These are phyloP conservation scores for Trichosporon faecale DNA, from an alignment of 1,284 basidiomycete species.

Conservation along the genomic window DNA sequence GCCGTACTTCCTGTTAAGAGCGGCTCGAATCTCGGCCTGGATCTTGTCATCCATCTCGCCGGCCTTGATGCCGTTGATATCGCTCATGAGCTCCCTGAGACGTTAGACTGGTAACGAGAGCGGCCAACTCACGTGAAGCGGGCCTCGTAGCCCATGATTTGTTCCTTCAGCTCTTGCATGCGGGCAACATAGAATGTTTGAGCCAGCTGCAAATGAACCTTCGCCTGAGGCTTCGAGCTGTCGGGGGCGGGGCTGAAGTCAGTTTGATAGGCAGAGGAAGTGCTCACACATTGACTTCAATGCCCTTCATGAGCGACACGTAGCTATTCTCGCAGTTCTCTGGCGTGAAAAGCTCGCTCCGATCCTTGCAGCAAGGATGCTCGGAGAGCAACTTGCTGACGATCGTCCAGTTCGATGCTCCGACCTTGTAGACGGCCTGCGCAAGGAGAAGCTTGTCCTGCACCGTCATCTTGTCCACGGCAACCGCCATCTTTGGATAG, in stretches of 20 bases:
- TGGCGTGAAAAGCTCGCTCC: constrained; percentile 64
- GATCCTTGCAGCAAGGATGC: constrained; percentile 53
- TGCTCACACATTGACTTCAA: constrained; percentile 65
- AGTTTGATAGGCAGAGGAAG: not conserved
- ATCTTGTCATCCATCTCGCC: constrained; percentile 66
- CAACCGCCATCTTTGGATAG: constrained; percentile 17
- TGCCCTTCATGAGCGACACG: constrained; percentile 63
- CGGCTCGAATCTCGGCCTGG: constrained; percentile 51
- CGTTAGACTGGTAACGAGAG: constrained; percentile 7
- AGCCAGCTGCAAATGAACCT: constrained; percentile 64
- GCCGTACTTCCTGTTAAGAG: constrained; percentile 42
- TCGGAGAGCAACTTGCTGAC: constrained; percentile 66
- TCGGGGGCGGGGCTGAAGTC: constrained; percentile 42
- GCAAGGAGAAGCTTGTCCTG: constrained; percentile 65
- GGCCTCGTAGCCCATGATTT: constrained; percentile 67
- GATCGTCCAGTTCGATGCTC: constrained; percentile 67
- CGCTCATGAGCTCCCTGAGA: constrained; percentile 34
- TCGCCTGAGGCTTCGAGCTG: constrained; percentile 48
- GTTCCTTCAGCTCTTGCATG: constrained; percentile 64
- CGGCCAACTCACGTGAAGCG: constrained; percentile 65
- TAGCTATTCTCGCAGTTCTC: constrained; percentile 67
- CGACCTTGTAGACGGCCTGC: constrained; percentile 79
- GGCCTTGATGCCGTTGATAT: constrained; percentile 63
- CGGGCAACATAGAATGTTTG: constrained; percentile 68
- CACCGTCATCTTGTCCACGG: constrained; percentile 34